A percentile compares a stretch with the other conserved stretches of the same genome.
Evolutionary conservation across 352 stramenopile genomes (phyloP).

Genomic region (Globisporangium mamillatum): DNA sequence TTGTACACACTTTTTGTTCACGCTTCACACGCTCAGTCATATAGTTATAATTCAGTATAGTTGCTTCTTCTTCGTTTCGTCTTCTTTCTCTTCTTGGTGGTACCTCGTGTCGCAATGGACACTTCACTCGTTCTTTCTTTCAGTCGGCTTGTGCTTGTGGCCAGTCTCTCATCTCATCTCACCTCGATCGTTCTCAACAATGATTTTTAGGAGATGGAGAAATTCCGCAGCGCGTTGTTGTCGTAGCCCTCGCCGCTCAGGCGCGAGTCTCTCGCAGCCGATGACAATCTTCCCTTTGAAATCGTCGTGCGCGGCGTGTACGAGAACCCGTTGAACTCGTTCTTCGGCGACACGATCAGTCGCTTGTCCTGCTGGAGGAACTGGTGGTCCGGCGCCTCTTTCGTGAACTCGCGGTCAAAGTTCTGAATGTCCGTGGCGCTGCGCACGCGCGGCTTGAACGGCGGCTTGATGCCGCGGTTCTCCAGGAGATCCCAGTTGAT

Average conservation of each 20-base stretch:
- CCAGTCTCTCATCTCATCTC: not conserved
- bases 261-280: slow-evolving; percentile 23
- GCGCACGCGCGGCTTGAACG: slow-evolving; percentile 83
- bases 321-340: slow-evolving; percentile 86
- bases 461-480: slow-evolving; percentile 67
- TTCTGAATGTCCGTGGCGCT: slow-evolving; percentile 85
- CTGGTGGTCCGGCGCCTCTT: slow-evolving; percentile 71
- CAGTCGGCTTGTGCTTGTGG: not conserved
- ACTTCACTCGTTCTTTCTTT: not conserved
- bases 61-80: slow-evolving; percentile 6
- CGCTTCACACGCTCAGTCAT: not conserved
- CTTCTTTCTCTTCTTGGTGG: not conserved
- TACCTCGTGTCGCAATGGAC: not conserved
- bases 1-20: slow-evolving; percentile 6
- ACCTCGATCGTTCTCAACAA: too few relatives aligned
- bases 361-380: slow-evolving; percentile 81
- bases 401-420: slow-evolving; percentile 88
- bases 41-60: slow-evolving; percentile 15
- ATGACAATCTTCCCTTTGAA: slow-evolving; percentile 22
- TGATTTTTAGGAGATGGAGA: slow-evolving; percentile 24
- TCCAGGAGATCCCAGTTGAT: slow-evolving; percentile 80
- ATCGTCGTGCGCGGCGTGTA: slow-evolving; percentile 45
- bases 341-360: slow-evolving; percentile 69
- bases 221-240: slow-evolving; percentile 30
- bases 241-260: slow-evolving; percentile 35